Conservation (phyloP, 441 rosid genomes). For the Pelargonium myrrhifolium region DNA sequence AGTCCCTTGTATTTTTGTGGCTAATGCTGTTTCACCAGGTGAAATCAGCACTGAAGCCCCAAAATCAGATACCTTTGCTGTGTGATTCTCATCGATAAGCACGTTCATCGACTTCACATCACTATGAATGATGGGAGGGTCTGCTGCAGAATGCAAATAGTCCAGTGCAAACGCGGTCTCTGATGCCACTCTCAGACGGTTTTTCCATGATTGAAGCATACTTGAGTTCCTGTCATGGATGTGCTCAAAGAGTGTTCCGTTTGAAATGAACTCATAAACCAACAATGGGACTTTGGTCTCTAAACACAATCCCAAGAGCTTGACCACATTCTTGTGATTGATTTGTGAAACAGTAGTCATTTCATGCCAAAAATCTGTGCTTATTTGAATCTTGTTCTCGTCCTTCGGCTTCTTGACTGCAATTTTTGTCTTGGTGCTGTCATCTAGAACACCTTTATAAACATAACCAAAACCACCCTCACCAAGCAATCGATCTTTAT, state of each 20-base stretch:
- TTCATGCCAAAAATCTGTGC: neutral
- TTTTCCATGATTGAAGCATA: conserved; percentile 13
- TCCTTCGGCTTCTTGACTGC: neutral
- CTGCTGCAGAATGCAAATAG: conserved; percentile 12
- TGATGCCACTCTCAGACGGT: conserved; percentile 12
- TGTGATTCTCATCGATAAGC: conserved; percentile 3
- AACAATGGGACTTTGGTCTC: conserved; percentile 24
- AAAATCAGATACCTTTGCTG: conserved; percentile 22
- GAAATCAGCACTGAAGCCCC: conserved; percentile 30
- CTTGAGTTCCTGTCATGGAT: conserved; percentile 15
- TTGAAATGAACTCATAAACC: conserved; percentile 23
- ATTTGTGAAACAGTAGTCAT: conserved; percentile 8
- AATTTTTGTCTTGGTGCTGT: too few species aligned
- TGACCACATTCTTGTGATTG: conserved; percentile 25
- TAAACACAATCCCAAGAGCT: conserved; percentile 20
- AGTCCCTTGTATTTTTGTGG: conserved; percentile 21
- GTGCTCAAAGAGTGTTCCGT: conserved; percentile 22
- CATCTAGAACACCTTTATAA: neutral
- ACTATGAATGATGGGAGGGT: conserved; percentile 16
- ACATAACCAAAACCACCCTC: conserved; percentile 26
- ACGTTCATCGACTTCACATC: too few species aligned
- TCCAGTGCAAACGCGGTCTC: conserved; percentile 15
- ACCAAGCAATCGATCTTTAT: conserved; percentile 6
- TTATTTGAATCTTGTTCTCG: neutral
- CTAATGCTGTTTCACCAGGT: conserved; percentile 11